Conservation (phyloP, 2,329 filamentous ascomycete genomes). For the Fusarium sarcochroum region DNA sequence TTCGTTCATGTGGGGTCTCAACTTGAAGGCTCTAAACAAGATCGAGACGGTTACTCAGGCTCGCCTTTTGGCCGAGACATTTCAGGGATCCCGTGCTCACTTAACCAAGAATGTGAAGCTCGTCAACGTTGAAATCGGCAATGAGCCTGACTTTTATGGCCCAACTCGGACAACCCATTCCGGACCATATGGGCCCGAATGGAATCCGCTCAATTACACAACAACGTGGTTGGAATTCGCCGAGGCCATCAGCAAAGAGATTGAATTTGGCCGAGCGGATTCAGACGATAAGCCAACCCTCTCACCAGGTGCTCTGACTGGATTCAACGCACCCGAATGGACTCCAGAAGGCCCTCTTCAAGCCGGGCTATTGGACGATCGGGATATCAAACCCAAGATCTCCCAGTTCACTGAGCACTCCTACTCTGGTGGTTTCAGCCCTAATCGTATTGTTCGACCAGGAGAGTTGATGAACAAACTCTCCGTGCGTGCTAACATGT, state of each 20-base stretch:
- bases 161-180: neutral
- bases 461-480: neutral
- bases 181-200: neutral
- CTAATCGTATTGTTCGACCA: neutral
- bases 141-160: constrained; percentile 1
- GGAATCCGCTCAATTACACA: neutral
- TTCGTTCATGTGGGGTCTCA: neutral
- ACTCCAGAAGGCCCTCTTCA: neutral
- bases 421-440: neutral
- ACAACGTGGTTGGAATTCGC: neutral
- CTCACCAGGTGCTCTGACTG: neutral
- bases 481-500: neutral
- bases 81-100: neutral
- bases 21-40: neutral
- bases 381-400: neutral
- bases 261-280: neutral
- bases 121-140: neutral
- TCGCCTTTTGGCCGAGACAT: neutral
- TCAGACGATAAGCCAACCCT: neutral
- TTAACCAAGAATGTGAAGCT: neutral
- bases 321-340: neutral
- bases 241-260: neutral
- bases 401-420: neutral
- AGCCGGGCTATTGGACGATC: neutral
- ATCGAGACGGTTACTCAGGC: neutral